A percentile compares a stretch with the other conserved stretches of the same genome.
phyloP scores from a whole-genome alignment of 169 alveolate genomes.

The Plasmodium sp. region DNA sequence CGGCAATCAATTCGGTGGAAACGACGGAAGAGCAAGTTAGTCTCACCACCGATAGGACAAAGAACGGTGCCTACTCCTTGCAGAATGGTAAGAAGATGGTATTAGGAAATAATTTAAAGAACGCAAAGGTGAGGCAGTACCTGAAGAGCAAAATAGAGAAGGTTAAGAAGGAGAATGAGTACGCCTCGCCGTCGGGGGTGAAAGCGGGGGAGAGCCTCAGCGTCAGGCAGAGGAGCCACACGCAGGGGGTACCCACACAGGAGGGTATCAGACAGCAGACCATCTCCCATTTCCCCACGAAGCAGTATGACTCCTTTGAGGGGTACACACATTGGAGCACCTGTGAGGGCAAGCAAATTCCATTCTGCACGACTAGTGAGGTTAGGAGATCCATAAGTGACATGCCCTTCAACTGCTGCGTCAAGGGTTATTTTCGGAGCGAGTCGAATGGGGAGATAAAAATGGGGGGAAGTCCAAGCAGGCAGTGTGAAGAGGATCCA shows the following conservation, averaged over 20 bases:
- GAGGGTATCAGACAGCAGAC: background rate
- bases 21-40: background rate
- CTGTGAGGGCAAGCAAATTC: background rate
- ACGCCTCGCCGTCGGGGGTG: background rate
- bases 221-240: background rate
- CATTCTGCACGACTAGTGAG: background rate
- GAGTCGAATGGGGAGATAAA: slow-evolving; percentile 5
- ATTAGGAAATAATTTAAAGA: slow-evolving; percentile 30
- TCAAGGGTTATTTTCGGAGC: background rate
- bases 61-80: background rate
- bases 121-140: slow-evolving; percentile 32
- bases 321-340: background rate
- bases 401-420: background rate
- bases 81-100: slow-evolving; percentile 24
- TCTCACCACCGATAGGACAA: background rate
- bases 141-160: slow-evolving; percentile 57
- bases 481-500: background rate
- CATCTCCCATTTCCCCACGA: background rate
- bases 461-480: background rate
- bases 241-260: background rate
- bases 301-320: background rate
- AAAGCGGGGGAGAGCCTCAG: background rate
- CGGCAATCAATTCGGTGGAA: background rate
- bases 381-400: slow-evolving; percentile 44
- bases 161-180: slow-evolving; percentile 35